Percentiles rank a stretch among this genome's conserved stretches.
Conservation (phyloP, 768 basidiomycete genomes). For the Tremella fuciformis region DNA sequence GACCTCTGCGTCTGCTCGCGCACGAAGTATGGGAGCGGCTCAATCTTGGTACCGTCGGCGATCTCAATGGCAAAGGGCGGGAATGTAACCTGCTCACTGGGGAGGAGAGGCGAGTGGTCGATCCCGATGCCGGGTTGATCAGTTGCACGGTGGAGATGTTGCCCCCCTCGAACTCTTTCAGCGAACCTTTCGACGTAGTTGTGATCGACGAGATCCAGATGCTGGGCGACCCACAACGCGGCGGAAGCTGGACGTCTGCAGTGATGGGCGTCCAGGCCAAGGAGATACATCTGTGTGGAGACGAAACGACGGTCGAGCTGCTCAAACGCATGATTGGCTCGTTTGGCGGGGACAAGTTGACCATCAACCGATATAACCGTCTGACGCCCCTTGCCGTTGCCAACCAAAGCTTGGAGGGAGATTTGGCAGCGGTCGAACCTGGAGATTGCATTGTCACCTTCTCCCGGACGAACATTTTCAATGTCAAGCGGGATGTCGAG, state of each 20-base stretch:
- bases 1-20: conserved; percentile 86
- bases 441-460: conserved; percentile 94
- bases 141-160: conserved; percentile 96
- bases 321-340: conserved; percentile 62
- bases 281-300: conserved; percentile 92
- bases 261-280: conserved; percentile 70
- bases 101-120: conserved; percentile 76
- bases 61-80: conserved; percentile 61
- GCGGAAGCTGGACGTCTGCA: conserved; percentile 76
- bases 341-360: conserved; percentile 72
- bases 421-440: conserved; percentile 62
- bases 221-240: conserved; percentile 75
- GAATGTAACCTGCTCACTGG: conserved; percentile 86
- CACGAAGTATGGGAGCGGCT: conserved; percentile 91
- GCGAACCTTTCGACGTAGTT: conserved; percentile 63
- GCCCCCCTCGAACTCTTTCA: conserved; percentile 36
- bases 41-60: conserved; percentile 83
- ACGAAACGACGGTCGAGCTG: conserved; percentile 85
- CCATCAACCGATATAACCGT: conserved; percentile 78
- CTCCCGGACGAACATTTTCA: conserved; percentile 70
- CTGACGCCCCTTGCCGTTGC: conserved; percentile 79
- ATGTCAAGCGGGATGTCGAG: conserved; percentile 71
- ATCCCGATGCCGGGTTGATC: conserved; percentile 59
- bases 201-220: conserved; percentile 98
- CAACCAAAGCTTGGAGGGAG: conserved; percentile 61